phyloP scores from a whole-genome alignment of 352 stramenopile species.

The Pythium dissimile region DNA sequence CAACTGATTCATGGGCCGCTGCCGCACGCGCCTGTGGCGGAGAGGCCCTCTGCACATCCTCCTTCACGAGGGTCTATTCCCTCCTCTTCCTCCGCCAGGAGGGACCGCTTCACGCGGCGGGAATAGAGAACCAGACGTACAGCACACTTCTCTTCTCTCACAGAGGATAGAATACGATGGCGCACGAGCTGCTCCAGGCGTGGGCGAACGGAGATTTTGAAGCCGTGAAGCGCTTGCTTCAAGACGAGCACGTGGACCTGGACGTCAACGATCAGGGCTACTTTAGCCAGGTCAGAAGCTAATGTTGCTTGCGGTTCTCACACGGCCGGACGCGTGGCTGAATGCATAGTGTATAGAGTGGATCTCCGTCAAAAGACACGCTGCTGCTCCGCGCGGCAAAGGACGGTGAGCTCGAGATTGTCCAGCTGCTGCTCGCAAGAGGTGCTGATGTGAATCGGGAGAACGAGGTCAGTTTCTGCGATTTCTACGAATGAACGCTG shows the following conservation, averaged over 20 bases:
- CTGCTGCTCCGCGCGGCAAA: not conserved
- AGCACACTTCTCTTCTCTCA: no score
- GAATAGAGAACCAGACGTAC: no score
- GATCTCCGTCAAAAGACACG: no score
- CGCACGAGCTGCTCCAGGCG: not conserved
- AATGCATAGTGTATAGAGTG: no score
- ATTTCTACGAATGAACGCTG: slow-evolving; percentile 7
- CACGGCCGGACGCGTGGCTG: no score
- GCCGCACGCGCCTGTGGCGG: no score
- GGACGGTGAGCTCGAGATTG: not conserved
- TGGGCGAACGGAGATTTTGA: not conserved
- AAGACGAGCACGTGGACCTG: slow-evolving; percentile 1
- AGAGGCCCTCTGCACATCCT: no score
- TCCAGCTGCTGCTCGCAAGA: slow-evolving; percentile 6
- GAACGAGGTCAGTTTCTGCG: not conserved
- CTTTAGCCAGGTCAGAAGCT: slow-evolving; percentile 1
- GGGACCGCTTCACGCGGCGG: no score
- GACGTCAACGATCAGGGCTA: slow-evolving; percentile 4
- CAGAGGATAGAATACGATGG: slow-evolving; percentile 2
- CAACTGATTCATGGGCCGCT: no score
- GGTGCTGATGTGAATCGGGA: slow-evolving; percentile 6
- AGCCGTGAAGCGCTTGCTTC: not conserved
- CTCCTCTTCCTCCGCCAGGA: no score
- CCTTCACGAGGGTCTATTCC: no score
- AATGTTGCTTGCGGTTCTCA: no score